These are phyloP conservation scores for Angomonas desouzai DNA, from an alignment of 208 protist species.

Conservation along the genomic window DNA sequence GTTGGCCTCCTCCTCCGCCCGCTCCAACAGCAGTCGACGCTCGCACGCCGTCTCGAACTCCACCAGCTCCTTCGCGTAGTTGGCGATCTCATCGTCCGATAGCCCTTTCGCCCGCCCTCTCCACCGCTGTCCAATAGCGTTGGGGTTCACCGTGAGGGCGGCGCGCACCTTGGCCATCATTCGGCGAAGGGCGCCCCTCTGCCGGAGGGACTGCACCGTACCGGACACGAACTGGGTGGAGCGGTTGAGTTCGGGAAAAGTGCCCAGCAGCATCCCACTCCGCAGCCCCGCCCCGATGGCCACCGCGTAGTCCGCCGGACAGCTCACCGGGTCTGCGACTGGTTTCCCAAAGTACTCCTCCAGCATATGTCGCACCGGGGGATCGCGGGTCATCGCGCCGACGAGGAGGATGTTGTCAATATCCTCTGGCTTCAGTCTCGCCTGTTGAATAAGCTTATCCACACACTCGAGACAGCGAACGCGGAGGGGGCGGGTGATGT, in stretches of 20 bases:
- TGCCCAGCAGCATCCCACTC: constrained; percentile 83
- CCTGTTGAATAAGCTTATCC: constrained; percentile 70
- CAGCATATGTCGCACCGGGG: constrained; percentile 81
- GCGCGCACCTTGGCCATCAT: constrained; percentile 29
- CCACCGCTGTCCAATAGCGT: constrained; percentile 86
- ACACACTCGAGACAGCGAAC: constrained; percentile 79
- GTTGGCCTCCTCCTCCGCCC: constrained; percentile 84
- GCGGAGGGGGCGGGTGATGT: constrained; percentile 74
- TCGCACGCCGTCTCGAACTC: constrained; percentile 83
- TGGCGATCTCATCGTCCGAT: constrained; percentile 76
- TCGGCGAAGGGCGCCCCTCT: constrained; percentile 40
- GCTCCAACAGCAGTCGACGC: constrained; percentile 77
- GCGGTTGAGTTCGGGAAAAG: constrained; percentile 59
- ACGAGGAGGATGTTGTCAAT: constrained; percentile 87
- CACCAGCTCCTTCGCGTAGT: constrained; percentile 88
- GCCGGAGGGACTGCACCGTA: constrained; percentile 65
- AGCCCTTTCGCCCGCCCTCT: constrained; percentile 71
- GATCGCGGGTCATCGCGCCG: constrained; percentile 89
- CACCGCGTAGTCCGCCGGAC: constrained; percentile 88
- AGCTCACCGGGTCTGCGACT: constrained; percentile 54
- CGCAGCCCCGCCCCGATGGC: constrained; percentile 80
- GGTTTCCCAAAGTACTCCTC: constrained; percentile 77
- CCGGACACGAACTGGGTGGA: constrained; percentile 81
- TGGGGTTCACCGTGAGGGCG: constrained; percentile 54
- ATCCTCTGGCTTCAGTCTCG: constrained; percentile 43